A percentile compares a stretch with the other conserved stretches of the same genome.
Conservation (phyloP, 2,329 filamentous ascomycete species). For the Monilinia vaccinii-corymbosi region DNA sequence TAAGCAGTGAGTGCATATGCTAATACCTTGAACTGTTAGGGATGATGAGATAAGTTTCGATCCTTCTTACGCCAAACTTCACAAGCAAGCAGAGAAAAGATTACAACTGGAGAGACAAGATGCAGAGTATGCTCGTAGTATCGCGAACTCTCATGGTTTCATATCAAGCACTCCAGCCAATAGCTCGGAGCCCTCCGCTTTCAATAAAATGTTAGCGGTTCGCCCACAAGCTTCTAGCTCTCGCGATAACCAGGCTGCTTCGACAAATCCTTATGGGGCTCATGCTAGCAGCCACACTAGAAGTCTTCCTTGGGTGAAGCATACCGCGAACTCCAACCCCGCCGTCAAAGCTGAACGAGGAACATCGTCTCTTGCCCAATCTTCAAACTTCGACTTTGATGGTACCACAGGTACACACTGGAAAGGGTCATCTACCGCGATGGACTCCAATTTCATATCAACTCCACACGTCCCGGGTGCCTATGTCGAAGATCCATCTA, state of each 20-base stretch:
- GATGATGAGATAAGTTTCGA: constrained; percentile 21
- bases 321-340: not conserved
- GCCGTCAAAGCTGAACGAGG: not conserved
- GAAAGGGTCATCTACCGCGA: not conserved
- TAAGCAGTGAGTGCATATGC: not conserved
- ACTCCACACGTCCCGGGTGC: constrained; percentile 14
- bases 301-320: not conserved
- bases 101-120: constrained; percentile 32
- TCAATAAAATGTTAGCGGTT: constrained; percentile 23
- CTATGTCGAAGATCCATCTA: constrained; percentile 17
- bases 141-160: constrained; percentile 15
- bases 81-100: constrained; percentile 33
- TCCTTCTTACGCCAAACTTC: constrained; percentile 11
- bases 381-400: not conserved
- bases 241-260: not conserved
- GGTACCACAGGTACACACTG: not conserved
- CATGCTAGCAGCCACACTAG: not conserved
- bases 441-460: constrained; percentile 5
- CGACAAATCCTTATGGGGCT: not conserved
- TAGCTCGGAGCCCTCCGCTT: constrained; percentile 20
- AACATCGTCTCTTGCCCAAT: not conserved
- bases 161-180: not conserved
- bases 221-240: constrained; percentile 11
- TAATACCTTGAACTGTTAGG: constrained; percentile 14
- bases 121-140: constrained; percentile 26